Evolutionary conservation across 768 basidiomycete species (phyloP), one percentile per base, ranked within the genome.

Genomic region (Podaxis sp.): DNA sequence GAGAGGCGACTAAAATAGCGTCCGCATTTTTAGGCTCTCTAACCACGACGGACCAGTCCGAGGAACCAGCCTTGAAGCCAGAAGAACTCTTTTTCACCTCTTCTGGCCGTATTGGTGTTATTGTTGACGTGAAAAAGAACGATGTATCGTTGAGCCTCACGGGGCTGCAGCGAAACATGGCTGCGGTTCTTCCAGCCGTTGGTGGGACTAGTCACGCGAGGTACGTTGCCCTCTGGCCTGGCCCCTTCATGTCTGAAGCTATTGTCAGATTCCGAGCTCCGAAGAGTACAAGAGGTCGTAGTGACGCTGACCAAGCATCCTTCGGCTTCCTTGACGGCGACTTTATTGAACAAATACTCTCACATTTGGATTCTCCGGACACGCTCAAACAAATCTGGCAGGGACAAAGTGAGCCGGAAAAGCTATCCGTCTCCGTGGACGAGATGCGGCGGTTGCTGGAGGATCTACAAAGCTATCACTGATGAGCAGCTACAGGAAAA

Each of bases 281-380:
- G 0, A 85, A 84, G 65, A 84, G 78, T 42, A 76, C 76, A 0
- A 71, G 76, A 24, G 86, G 88, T 6, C 78, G 79, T 24, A 86
- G 82, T 54, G 89, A 92, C 67, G 78, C 81, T 7, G 83, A 88
- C 36, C 68, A 73, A 28, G 67, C 81, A 0, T 81, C 89, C 1
- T 81, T 80, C 44, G 94, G 93, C 15, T 95, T 97, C 80, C 78
- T 97, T 30, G 95, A 97, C 64, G 95, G 95, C 1, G 90, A 93
- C 69, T 91, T 95, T 66, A 70, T 97, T 19, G 92, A 95, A 72
- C 75, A 78, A 19, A 87, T 90, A 72, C 77, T 88, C 57, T 74
- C 73, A 17, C 76, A 80, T 53, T 46, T 76, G 40, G 71, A 68
- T 12, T 75, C 80, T 19, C 73, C 79, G 0, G 69, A 76, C 4